phyloP scores from a whole-genome alignment of 306 rosid species.

The Cicer cuneatum region DNA sequence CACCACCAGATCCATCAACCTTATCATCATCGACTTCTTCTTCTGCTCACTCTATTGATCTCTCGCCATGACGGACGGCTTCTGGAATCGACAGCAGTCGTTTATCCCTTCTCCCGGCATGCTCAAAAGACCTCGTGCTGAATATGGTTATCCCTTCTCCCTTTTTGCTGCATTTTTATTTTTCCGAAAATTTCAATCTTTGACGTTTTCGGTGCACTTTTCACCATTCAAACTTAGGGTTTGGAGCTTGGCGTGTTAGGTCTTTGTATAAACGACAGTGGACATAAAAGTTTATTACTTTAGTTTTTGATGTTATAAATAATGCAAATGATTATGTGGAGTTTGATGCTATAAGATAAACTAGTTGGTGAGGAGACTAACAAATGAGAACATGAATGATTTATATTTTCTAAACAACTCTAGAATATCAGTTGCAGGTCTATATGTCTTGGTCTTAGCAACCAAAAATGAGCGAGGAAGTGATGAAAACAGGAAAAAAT shows the following conservation, averaged over 20 bases:
- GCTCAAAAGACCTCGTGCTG: slow-evolving; percentile 74
- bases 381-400: no score
- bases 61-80: slow-evolving; percentile 68
- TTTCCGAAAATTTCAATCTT: not conserved
- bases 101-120: slow-evolving; percentile 53
- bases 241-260: not conserved
- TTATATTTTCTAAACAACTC: no score
- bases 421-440: no score
- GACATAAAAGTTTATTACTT: not conserved
- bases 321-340: not conserved
- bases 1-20: not conserved
- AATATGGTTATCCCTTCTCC: slow-evolving; percentile 57
- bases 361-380: no score
- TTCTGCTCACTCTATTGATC: not conserved
- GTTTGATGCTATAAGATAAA: not conserved
- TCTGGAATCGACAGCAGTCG: slow-evolving; percentile 70
- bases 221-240: slow-evolving; percentile 16
- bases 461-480: no score
- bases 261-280: not conserved
- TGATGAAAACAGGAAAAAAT: no score
- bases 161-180: not conserved
- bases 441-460: no score
- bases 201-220: not conserved
- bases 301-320: not conserved
- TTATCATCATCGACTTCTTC: not conserved